Base-by-base conservation (phyloP, 164 flowering plant genomes). In the Sedum album region DNA sequence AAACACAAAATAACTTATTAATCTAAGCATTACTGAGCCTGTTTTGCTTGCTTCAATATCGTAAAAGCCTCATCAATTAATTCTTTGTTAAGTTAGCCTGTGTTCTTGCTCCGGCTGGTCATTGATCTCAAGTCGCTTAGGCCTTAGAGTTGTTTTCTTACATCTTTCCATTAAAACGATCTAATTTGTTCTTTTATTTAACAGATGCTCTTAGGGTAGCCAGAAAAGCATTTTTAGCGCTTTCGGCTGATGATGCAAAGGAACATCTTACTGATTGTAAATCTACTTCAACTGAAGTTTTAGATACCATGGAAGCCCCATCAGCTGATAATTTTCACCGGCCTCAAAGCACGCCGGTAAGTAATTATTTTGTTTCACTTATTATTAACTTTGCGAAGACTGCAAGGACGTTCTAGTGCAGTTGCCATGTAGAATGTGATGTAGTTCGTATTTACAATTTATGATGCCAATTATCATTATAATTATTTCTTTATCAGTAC, bases 121-220 rank as follows among this genome's bases (percentile, higher is more conserved):
- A 49, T 20, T 6, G n/a, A n/a, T n/a, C n/a, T n/a, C n/a, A n/a
- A n/a, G n/a, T n/a, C n/a, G n/a, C n/a, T n/a, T n/a, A n/a, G n/a
- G n/a, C n/a, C n/a, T 35, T 35, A 35, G 38, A 3, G 38, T 35
- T 31, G 17, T 51, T 68, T 39, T n/a, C 36, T 49, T n/a, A n/a
- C 4, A 42, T 26, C 21, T 41, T 31, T 41, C 55, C 23, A 41
- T 25, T n/a, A 9, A 28, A 25, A 55, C 35, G 7, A 57, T 18
- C 18, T 39, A 20, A 35, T 39, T 18, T 21, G 18, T 35, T 73
- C n/a, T 67, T 9, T 53, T 53, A 21, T 15, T 18, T 42, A 66
- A 68, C 74, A 93, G 97, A 86, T 82, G 84, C 85, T 62, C 88
- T 90, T 10, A 78, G 98, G 72, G 91, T 89, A 79, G 98, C 95